Evolutionary conservation across 495 filamentous ascomycete species (phyloP).

Genomic region (Penicilliopsis zonata): DNA sequence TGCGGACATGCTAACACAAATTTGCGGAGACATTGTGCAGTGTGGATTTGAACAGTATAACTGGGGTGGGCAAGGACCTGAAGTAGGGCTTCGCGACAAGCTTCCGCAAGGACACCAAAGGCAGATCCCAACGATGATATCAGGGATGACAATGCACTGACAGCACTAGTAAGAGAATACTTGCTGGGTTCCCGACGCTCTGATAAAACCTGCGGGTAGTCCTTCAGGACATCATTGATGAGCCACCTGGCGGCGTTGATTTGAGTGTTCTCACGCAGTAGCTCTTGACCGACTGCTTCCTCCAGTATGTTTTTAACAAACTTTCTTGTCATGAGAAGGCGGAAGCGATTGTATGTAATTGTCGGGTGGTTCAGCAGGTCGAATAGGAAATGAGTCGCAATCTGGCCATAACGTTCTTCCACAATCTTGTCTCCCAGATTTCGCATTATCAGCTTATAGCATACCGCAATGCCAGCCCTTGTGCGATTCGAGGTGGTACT

Average conservation of each 20-base stretch:
- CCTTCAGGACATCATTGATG: conserved; percentile 82
- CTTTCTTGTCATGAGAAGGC: conserved; percentile 71
- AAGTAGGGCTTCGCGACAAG: conserved; percentile 73
- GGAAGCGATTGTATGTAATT: conserved; percentile 76
- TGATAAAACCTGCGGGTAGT: conserved; percentile 87
- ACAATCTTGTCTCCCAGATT: conserved; percentile 64
- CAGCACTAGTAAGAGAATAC: conserved; percentile 62
- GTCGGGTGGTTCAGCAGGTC: conserved; percentile 69
- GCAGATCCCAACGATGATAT: conserved; percentile 75
- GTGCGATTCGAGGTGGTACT: conserved; percentile 68
- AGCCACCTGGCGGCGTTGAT: conserved; percentile 68
- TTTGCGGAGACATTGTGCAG: conserved; percentile 69
- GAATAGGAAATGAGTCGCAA: conserved; percentile 66
- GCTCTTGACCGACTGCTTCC: conserved; percentile 65
- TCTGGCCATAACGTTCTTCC: conserved; percentile 66
- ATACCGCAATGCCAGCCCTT: conserved; percentile 74
- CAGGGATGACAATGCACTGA: conserved; percentile 71
- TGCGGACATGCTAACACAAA: conserved; percentile 87
- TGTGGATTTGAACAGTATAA: conserved; percentile 88
- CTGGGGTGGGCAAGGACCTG: conserved; percentile 91
- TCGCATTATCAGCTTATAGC: conserved; percentile 70
- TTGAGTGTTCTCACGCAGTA: conserved; percentile 82
- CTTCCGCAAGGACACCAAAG: conserved; percentile 60
- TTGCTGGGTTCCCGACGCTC: conserved; percentile 87
- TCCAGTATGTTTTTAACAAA: conserved; percentile 78